Percentiles rank a stretch among this genome's conserved stretches.
These are phyloP conservation scores for Asterophora parasitica DNA, from an alignment of 768 basidiomycete genomes.

Conservation along the genomic window DNA sequence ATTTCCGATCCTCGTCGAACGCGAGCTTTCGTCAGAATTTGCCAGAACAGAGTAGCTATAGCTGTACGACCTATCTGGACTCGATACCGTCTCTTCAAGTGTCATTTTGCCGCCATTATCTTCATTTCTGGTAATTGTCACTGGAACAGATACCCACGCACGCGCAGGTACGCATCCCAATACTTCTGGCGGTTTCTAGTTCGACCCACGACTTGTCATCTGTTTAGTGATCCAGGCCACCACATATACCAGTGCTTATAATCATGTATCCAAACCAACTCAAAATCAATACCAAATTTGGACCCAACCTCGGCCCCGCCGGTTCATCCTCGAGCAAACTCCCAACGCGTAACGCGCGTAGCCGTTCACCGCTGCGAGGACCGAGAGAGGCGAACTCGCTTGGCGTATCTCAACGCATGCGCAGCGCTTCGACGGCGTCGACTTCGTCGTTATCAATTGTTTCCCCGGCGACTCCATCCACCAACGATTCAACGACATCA, in stretches of 20 bases:
- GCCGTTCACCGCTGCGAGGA: slow-evolving; percentile 26
- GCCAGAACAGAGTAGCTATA: slow-evolving; percentile 10
- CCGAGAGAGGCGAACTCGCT: slow-evolving; percentile 28
- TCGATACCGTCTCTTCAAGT: slow-evolving; percentile 1
- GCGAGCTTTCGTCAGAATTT: slow-evolving; percentile 1
- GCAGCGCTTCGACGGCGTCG: slow-evolving; percentile 54
- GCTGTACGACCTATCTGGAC: slow-evolving; percentile 9
- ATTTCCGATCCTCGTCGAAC: neutral
- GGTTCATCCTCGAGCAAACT: slow-evolving; percentile 27
- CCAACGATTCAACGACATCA: slow-evolving; percentile 51
- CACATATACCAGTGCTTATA: slow-evolving; percentile 10
- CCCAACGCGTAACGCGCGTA: slow-evolving; percentile 22
- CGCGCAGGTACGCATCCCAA: slow-evolving; percentile 4
- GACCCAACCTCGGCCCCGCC: slow-evolving; percentile 23
- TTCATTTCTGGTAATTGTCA: slow-evolving; percentile 1
- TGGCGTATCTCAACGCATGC: slow-evolving; percentile 29
- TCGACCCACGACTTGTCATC: neutral
- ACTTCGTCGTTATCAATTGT: slow-evolving; percentile 50
- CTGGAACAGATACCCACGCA: slow-evolving; percentile 7
- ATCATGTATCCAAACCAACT: slow-evolving; percentile 44
- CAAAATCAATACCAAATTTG: slow-evolving; percentile 44
- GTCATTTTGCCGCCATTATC: neutral
- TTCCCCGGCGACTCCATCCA: slow-evolving; percentile 50
- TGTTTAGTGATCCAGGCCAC: neutral
- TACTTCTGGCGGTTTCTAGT: neutral